Evolutionary conservation across 345 rosid species (phyloP), one percentile per base, ranked within the genome.

Genomic region (Aegle marmelos): DNA sequence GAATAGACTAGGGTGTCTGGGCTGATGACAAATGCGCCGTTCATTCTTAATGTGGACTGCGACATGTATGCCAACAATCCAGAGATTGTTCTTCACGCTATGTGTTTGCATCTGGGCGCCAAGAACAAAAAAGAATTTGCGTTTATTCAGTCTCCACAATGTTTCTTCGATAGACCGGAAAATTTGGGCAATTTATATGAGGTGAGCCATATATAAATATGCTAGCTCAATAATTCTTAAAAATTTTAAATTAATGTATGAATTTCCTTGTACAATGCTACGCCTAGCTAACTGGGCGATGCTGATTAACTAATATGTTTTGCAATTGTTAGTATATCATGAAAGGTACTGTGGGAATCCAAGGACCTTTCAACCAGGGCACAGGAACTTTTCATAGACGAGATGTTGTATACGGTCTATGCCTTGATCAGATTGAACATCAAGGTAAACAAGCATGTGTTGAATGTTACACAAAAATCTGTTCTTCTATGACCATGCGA

Each of bases 11-110:
- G 96, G 70, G 92, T 90, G 1, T 94, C 97, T 1, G 97, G 96
- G 24, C n/a, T 89, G 81, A 83, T 91, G 88, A 90, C 92, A 14
- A 92, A 92, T 68, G 93, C 98, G 4, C 92, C 96, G 0, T 84
- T 83, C 85, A 89, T 93, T 87, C 74, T 93, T 59, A 94, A 93
- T 76, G 88, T 94, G n/a, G 97, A 94, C 71, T 94, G 97, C 28
- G 97, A 93, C 70, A 91, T 87, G 92, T 93, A 65, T 61, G 92
- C 28, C 1, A 87, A 90, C 76, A 89, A 90, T 77, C 87, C 95
- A 5, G 70, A 86, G 10, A 80, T 87, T 61, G 68, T 90, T 70
- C 66, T 70, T 16, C 88, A 84, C 48, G 92, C 96, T 22, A 83
- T 87, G 85, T 92, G 94, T 72, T 62, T 85, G 13, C 80, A 89